These are phyloP conservation scores for Colletotrichum falcatum DNA, from an alignment of 2,329 filamentous ascomycete species.

Conservation along the genomic window DNA sequence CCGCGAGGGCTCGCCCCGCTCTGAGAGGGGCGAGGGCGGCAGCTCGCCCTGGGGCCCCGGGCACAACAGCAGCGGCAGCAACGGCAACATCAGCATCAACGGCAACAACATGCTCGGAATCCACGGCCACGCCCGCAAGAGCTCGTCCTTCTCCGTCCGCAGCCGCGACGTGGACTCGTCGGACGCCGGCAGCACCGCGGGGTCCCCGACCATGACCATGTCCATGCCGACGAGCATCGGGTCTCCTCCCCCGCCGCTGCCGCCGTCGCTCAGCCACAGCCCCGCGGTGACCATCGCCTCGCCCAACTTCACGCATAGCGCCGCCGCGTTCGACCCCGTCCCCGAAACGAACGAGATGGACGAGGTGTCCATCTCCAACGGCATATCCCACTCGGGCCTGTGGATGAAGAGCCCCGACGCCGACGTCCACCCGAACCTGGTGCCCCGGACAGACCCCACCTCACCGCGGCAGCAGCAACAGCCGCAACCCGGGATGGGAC, in stretches of 20 bases:
- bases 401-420: conserved; percentile 45
- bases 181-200: conserved; percentile 58
- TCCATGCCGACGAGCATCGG: conserved; percentile 49
- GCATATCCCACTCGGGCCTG: conserved; percentile 44
- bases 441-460: conserved; percentile 38
- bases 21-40: conserved; percentile 61
- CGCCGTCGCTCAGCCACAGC: conserved; percentile 35
- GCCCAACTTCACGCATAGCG: conserved; percentile 45
- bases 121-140: conserved; percentile 58
- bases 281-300: conserved; percentile 41
- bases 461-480: background rate
- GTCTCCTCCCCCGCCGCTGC: conserved; percentile 44
- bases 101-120: conserved; percentile 20
- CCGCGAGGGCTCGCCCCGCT: conserved; percentile 62
- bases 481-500: conserved; percentile 54
- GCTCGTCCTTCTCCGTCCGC: conserved; percentile 62
- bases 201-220: conserved; percentile 65
- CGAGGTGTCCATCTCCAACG: conserved; percentile 41
- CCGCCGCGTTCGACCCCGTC: conserved; percentile 52
- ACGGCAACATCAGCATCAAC: conserved; percentile 22
- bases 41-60: conserved; percentile 55
- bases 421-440: conserved; percentile 37
- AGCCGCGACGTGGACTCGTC: conserved; percentile 63
- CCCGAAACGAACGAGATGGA: conserved; percentile 53
- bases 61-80: conserved; percentile 39